phyloP scores from a whole-genome alignment of 164 flowering plant species.

The Protea cynaroides region DNA sequence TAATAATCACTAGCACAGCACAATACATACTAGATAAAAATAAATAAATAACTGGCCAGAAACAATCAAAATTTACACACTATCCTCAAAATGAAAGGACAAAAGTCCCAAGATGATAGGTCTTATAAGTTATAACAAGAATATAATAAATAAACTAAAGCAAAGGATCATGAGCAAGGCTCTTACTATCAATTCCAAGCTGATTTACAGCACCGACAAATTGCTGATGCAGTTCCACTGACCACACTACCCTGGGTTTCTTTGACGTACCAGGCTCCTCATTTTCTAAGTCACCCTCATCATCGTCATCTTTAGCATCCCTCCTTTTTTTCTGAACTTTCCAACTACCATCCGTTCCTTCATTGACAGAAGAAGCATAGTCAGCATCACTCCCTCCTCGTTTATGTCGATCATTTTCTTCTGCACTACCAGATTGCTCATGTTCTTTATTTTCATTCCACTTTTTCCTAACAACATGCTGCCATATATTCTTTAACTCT shows the following conservation, averaged over 20 bases:
- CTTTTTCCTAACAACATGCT: slow-evolving; percentile 75
- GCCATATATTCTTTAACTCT: slow-evolving; percentile 83
- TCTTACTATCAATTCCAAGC: slow-evolving; percentile 88
- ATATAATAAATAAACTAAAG: slow-evolving; percentile 2
- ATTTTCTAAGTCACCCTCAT: slow-evolving; percentile 56
- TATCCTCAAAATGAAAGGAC: neutral
- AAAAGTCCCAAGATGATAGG: neutral
- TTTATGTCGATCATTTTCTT: slow-evolving; percentile 47
- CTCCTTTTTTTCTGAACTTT: slow-evolving; percentile 51
- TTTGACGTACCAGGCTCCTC: slow-evolving; percentile 66
- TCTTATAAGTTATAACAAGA: slow-evolving; percentile 2
- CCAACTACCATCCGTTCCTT: slow-evolving; percentile 49
- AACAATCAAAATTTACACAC: neutral
- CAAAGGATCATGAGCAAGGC: slow-evolving; percentile 8
- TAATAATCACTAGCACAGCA: neutral
- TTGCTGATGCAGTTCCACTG: slow-evolving; percentile 83
- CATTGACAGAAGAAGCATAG: slow-evolving; percentile 54
- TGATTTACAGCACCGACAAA: slow-evolving; percentile 89
- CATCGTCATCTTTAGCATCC: slow-evolving; percentile 53
- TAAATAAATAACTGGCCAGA: neutral
- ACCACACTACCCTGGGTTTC: slow-evolving; percentile 95
- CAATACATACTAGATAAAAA: neutral
- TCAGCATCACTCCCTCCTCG: slow-evolving; percentile 50
- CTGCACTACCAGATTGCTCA: slow-evolving; percentile 55
- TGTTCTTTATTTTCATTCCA: slow-evolving; percentile 49